Base-by-base conservation (phyloP, 148 eudicot species). In the Cornus florida region DNA sequence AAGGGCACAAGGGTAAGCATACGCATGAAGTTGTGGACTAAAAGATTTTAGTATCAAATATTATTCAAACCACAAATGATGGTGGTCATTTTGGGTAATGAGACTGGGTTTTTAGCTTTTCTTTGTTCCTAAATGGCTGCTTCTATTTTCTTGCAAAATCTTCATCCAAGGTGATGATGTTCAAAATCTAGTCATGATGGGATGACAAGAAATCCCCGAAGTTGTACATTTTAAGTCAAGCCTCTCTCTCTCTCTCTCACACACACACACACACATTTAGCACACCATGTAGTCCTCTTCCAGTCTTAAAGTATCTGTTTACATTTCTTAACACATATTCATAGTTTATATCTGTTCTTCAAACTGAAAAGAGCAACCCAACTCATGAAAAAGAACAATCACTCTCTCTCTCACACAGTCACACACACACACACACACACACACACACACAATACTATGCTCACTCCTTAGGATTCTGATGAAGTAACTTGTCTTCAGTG, bases 331-430 rank as follows among this genome's bases (percentile, higher is more conserved):
- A 13, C 71, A 68, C 71, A 14, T 31, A 4, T 68, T 14, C 35
- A 12, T 31, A 33, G 41, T 68, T 71, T 41, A 31, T 9, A n/a
- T 50, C 12, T 43, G 41, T 22, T 39, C 56, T 4, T 41, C 41
- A 14, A 71, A 71, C 53, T 20, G 23, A 70, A 70, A 70, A 71
- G 14, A 71, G 14, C 13, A 71, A 41, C 73, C 43, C 73, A 43
- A 43, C 57, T 71, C 4, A 7, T 35, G 38, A 35, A 35, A 35
- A n/a, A 43, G 56, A 71, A 71, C 43, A 24, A 28, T 39, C 57
- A n/a, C 20, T 35, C 5, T 74, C 68, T 31, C 23, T 43, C 46
- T 23, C 28, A 28, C 28, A 28, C 28, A 28, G 28, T 28, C 28
- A 35, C 31, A 67, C 6, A 62, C 20, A n/a, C 6, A 48, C 7